A percentile compares a stretch with the other conserved stretches of the same genome.
Evolutionary conservation across 2,329 filamentous ascomycete species (phyloP).

Genomic region (Didymella arachidicola): DNA sequence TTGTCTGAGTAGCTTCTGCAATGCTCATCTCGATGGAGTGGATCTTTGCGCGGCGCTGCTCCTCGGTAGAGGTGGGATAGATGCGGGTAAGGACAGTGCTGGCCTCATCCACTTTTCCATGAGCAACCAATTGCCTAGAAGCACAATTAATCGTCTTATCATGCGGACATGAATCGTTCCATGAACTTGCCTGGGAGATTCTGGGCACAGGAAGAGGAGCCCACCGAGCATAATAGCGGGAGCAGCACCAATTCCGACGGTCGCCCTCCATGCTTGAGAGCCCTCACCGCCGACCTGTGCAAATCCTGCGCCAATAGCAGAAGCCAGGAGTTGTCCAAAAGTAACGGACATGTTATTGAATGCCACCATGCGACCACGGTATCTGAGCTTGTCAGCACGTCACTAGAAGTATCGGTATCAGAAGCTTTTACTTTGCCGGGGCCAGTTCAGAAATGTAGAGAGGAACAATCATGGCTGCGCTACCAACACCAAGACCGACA

Average conservation of each 20-base stretch:
- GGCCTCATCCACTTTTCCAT: slow-evolving; percentile 44
- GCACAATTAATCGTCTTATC: background rate
- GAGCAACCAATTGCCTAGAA: slow-evolving; percentile 47
- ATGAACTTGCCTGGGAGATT: slow-evolving; percentile 33
- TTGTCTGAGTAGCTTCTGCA: slow-evolving; percentile 41
- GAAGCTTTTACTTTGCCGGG: slow-evolving; percentile 33
- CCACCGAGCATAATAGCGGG: slow-evolving; percentile 47
- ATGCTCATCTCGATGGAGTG: slow-evolving; percentile 42
- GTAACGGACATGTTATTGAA: slow-evolving; percentile 40
- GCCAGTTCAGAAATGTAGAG: slow-evolving; percentile 43
- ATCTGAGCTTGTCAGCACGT: background rate
- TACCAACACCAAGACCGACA: slow-evolving; percentile 43
- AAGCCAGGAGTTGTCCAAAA: slow-evolving; percentile 45
- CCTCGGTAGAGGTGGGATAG: slow-evolving; percentile 41
- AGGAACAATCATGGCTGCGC: slow-evolving; percentile 43
- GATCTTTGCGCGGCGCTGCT: slow-evolving; percentile 39
- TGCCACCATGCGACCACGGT: slow-evolving; percentile 47
- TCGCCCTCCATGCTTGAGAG: slow-evolving; percentile 47
- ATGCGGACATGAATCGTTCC: background rate
- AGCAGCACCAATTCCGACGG: slow-evolving; percentile 48
- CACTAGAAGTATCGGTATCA: background rate
- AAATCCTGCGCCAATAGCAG: slow-evolving; percentile 45
- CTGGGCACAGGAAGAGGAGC: slow-evolving; percentile 48
- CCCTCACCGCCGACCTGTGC: slow-evolving; percentile 43
- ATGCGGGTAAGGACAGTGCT: slow-evolving; percentile 44